Percentiles rank a stretch among this genome's conserved stretches.
These are phyloP conservation scores for Wickerhamiella pararugosa DNA, from an alignment of 1,139 yeast genomes.

Conservation along the genomic window DNA sequence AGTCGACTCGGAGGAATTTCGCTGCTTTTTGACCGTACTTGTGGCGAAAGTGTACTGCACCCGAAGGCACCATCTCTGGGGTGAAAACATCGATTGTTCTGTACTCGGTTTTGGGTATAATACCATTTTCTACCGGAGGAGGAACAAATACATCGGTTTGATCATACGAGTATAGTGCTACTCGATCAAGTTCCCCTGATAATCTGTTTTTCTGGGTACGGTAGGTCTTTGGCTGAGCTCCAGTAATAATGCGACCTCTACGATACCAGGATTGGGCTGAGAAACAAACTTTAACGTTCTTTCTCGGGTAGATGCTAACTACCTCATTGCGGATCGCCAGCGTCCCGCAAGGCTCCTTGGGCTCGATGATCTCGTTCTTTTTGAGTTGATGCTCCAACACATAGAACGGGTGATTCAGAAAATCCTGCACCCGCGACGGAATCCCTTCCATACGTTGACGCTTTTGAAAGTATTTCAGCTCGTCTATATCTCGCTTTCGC, in stretches of 20 bases:
- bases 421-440: constrained; percentile 72
- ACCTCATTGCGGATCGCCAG: constrained; percentile 27
- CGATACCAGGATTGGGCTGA: constrained; percentile 82
- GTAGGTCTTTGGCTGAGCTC: constrained; percentile 37
- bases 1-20: constrained; percentile 50
- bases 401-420: constrained; percentile 78
- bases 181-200: constrained; percentile 18
- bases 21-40: constrained; percentile 57
- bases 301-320: constrained; percentile 44
- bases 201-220: constrained; percentile 30
- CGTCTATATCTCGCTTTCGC: constrained; percentile 47
- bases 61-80: constrained; percentile 68
- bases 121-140: constrained; percentile 48
- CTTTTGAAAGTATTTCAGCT: constrained; percentile 51
- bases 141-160: constrained; percentile 65
- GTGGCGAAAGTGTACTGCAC: constrained; percentile 49
- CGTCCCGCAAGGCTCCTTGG: constrained; percentile 55
- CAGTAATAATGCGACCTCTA: constrained; percentile 63
- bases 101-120: constrained; percentile 56
- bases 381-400: constrained; percentile 62
- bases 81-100: constrained; percentile 74
- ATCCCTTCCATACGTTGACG: constrained; percentile 67
- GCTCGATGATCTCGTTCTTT: constrained; percentile 55
- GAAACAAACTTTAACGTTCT: constrained; percentile 45
- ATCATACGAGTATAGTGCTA: constrained; percentile 53